These are phyloP conservation scores for Boletellus ananiceps DNA, from an alignment of 768 basidiomycete species.

Conservation along the genomic window DNA sequence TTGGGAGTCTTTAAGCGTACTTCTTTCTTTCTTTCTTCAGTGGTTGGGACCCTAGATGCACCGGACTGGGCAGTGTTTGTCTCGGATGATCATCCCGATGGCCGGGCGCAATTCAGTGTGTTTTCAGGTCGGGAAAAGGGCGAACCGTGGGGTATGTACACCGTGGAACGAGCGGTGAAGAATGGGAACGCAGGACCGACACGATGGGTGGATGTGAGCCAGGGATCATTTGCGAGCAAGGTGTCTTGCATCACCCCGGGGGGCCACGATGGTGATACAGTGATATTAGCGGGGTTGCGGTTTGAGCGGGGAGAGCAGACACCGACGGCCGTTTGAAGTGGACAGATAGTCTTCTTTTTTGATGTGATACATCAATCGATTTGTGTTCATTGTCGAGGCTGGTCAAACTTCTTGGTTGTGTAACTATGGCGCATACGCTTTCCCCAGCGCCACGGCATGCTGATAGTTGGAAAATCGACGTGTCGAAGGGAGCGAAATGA, in stretches of 20 bases:
- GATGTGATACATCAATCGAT: constrained; percentile 3
- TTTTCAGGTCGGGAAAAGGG: constrained; percentile 46
- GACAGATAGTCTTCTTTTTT: neutral
- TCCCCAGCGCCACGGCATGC: no score
- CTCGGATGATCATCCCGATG: constrained; percentile 62
- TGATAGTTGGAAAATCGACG: no score
- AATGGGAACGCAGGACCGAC: constrained; percentile 42
- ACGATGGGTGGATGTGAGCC: constrained; percentile 40
- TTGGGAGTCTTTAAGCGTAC: neutral
- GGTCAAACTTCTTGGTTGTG: no score
- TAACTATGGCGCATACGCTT: no score
- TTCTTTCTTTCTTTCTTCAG: constrained; percentile 27
- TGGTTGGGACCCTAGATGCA: constrained; percentile 68
- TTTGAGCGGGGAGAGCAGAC: constrained; percentile 59
- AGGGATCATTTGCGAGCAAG: constrained; percentile 45
- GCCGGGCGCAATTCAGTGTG: constrained; percentile 69
- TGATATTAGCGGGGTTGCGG: constrained; percentile 59
- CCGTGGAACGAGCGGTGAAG: constrained; percentile 46
- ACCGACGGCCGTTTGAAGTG: constrained; percentile 51
- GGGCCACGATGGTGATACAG: constrained; percentile 39
- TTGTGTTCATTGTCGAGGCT: constrained; percentile 6
- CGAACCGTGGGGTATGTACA: constrained; percentile 72
- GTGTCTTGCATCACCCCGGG: constrained; percentile 42
- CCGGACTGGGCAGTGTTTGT: constrained; percentile 73
- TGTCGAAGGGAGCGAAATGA: no score